Evolutionary conservation across 352 stramenopile species (phyloP).

Genomic region (Phytophthora pistaciae): DNA sequence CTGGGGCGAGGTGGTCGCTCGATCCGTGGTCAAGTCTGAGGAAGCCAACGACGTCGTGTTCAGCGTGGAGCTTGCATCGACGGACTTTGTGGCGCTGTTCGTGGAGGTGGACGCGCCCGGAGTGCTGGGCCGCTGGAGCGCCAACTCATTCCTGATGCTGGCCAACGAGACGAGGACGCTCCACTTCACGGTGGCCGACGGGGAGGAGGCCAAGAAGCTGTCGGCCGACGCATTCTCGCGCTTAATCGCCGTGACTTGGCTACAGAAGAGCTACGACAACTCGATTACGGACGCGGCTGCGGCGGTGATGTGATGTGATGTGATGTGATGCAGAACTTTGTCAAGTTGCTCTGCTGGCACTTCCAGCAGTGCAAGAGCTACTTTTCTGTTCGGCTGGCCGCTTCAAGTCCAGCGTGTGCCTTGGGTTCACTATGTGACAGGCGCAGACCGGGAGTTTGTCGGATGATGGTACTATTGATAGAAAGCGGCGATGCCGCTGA

Average conservation of each 20-base stretch:
- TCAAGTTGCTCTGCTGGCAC: no score
- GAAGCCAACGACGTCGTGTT: slow-evolving; percentile 28
- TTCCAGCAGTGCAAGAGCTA: slow-evolving; percentile 4
- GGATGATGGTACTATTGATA: not conserved
- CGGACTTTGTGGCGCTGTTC: slow-evolving; percentile 75
- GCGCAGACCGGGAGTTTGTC: not conserved
- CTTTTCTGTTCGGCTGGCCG: slow-evolving; percentile 18
- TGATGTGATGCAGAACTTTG: slow-evolving; percentile 4
- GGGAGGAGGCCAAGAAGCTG: slow-evolving; percentile 14
- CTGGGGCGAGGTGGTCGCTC: slow-evolving; percentile 38
- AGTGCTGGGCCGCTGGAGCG: slow-evolving; percentile 71
- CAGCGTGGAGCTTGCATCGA: slow-evolving; percentile 56
- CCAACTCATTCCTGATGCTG: slow-evolving; percentile 83
- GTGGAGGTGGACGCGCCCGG: slow-evolving; percentile 66
- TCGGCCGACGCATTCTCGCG: slow-evolving; percentile 45
- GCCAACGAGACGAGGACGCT: slow-evolving; percentile 61
- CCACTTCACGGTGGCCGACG: slow-evolving; percentile 46
- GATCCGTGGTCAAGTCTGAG: slow-evolving; percentile 25
- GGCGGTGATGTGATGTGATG: no score
- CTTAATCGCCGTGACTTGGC: slow-evolving; percentile 63
- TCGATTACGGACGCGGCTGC: slow-evolving; percentile 16
- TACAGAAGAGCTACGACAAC: slow-evolving; percentile 76
- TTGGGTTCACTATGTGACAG: slow-evolving; percentile 24
- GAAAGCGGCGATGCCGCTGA: not conserved
- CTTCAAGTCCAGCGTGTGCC: slow-evolving; percentile 26